Evolutionary conservation across 164 flowering plant genomes (phyloP).

Genomic region (Warburgia ugandensis): DNA sequence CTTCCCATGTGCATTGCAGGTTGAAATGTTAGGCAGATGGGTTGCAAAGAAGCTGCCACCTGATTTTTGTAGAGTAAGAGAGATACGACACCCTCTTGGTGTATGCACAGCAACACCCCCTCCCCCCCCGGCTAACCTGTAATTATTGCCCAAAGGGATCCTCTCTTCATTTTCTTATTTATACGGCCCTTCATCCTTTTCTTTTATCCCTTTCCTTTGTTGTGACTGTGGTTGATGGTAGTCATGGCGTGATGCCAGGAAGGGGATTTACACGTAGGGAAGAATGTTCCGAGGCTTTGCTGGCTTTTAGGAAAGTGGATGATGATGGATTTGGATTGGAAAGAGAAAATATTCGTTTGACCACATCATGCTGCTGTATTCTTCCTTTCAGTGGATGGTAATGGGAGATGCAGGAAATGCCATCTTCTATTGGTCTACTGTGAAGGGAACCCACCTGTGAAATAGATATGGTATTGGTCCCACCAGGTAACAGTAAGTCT

Average conservation of each 20-base stretch:
- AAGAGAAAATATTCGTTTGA: too few relatives aligned
- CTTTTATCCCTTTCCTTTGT: background rate
- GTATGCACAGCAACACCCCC: constrained; percentile 9
- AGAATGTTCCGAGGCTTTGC: too few relatives aligned
- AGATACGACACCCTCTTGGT: constrained; percentile 3
- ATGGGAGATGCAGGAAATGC: too few relatives aligned
- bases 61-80: constrained; percentile 35
- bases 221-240: background rate
- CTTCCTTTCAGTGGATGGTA: too few relatives aligned
- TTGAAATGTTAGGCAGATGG: constrained; percentile 17
- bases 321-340: too few relatives aligned
- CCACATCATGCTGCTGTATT: too few relatives aligned
- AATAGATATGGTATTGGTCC: too few relatives aligned
- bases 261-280: too few relatives aligned
- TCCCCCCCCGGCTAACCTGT: constrained; percentile 33
- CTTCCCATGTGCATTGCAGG: constrained; percentile 24
- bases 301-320: too few relatives aligned
- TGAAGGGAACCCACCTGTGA: too few relatives aligned
- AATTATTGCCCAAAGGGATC: constrained; percentile 18
- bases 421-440: too few relatives aligned
- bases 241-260: background rate
- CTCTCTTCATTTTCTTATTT: background rate
- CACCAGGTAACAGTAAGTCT: too few relatives aligned
- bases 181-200: background rate
- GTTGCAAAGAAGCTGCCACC: constrained; percentile 19